These are phyloP conservation scores for Backusella macrospora DNA, from an alignment of 192 early-diverging fungal species.

Conservation along the genomic window DNA sequence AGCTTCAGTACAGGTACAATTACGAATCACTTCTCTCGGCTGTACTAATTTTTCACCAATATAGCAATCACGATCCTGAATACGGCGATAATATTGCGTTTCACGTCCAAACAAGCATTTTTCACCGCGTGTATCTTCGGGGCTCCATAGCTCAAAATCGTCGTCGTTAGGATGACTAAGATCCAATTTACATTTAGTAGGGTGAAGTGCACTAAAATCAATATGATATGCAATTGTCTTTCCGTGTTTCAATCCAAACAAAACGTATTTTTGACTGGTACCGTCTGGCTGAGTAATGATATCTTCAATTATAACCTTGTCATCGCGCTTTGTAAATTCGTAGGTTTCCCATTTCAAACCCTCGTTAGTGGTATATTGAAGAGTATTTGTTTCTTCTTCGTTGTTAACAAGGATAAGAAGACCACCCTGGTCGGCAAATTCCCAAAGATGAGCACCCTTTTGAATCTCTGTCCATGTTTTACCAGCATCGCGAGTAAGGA, in stretches of 20 bases:
- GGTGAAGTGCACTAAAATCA: slow-evolving; percentile 51
- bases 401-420: slow-evolving; percentile 87
- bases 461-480: slow-evolving; percentile 79
- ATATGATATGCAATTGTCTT: slow-evolving; percentile 48
- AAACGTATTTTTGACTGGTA: slow-evolving; percentile 77
- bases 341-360: slow-evolving; percentile 69
- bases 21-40: slow-evolving; percentile 53
- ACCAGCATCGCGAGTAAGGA: slow-evolving; percentile 88
- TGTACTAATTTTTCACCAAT: slow-evolving; percentile 72
- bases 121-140: slow-evolving; percentile 54
- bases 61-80: slow-evolving; percentile 65
- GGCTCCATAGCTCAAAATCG: slow-evolving; percentile 74
- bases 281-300: slow-evolving; percentile 74
- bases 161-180: slow-evolving; percentile 48
- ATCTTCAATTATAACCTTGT: slow-evolving; percentile 56
- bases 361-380: slow-evolving; percentile 77
- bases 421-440: slow-evolving; percentile 93
- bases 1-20: slow-evolving; percentile 72
- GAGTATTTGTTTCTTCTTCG: slow-evolving; percentile 63
- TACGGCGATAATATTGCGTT: slow-evolving; percentile 72
- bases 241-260: slow-evolving; percentile 66
- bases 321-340: slow-evolving; percentile 47
- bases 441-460: slow-evolving; percentile 87
- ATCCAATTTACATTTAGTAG: slow-evolving; percentile 43
- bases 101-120: slow-evolving; percentile 69